Percentiles rank a stretch among this genome's conserved stretches.
These are phyloP conservation scores for Populus hybrid DNA, from an alignment of 441 rosid genomes.

Conservation along the genomic window DNA sequence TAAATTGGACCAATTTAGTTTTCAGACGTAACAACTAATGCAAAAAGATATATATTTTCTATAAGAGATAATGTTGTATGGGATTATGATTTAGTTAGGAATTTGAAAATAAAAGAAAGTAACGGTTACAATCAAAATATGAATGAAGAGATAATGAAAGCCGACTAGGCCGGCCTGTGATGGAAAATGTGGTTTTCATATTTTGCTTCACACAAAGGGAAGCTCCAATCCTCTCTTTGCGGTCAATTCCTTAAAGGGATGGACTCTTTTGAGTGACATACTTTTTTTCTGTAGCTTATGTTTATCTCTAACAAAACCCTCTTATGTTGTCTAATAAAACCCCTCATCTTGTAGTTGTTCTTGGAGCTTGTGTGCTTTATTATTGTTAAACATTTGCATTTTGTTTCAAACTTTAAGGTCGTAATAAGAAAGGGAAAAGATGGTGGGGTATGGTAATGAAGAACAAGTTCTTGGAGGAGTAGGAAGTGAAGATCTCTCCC, in stretches of 20 bases:
- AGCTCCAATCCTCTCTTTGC: conserved; percentile 34
- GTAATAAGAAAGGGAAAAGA: conserved; percentile 17
- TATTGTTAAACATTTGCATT: conserved; percentile 2
- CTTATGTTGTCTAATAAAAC: conserved; percentile 20
- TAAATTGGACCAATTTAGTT: too few species aligned
- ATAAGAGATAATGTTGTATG: not conserved
- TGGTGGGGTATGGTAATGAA: conserved; percentile 36
- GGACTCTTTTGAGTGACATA: conserved; percentile 29
- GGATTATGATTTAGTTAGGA: conserved; percentile 16
- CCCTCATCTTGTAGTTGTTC: conserved; percentile 18
- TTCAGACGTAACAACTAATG: too few species aligned
- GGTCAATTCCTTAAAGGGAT: conserved; percentile 58
- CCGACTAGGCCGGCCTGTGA: conserved; percentile 49
- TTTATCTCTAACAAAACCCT: conserved; percentile 1
- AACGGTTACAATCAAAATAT: conserved; percentile 30
- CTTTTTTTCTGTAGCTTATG: not conserved
- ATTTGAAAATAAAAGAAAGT: conserved; percentile 17
- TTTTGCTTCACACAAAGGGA: conserved; percentile 67
- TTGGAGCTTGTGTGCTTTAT: conserved; percentile 7
- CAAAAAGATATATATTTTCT: too few species aligned
- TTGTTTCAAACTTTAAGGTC: conserved; percentile 6
- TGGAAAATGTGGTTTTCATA: conserved; percentile 22
- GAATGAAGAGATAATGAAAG: conserved; percentile 28
- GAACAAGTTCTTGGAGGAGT: conserved; percentile 30
- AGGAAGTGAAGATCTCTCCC: conserved; percentile 31